phyloP scores from a whole-genome alignment of 108 stramenopile genomes.

The Stephanodiscus minutulus region DNA sequence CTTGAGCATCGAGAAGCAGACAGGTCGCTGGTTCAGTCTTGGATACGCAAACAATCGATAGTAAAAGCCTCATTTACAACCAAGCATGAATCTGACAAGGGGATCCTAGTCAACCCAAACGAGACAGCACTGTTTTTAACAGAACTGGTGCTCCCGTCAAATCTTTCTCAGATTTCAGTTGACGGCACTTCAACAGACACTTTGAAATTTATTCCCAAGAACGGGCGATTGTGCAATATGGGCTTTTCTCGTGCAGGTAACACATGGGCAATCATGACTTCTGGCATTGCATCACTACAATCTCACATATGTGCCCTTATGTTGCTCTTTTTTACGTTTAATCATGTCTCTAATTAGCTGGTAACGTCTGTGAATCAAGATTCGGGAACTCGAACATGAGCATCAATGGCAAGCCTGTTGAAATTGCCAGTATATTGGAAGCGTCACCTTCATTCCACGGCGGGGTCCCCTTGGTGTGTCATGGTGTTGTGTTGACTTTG shows the following conservation, averaged over 20 bases:
- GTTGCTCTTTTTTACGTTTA: not conserved
- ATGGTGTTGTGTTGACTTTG: conserved; percentile 57
- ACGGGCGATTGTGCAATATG: conserved; percentile 46
- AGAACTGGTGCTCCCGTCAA: conserved; percentile 37
- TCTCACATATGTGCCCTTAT: too few species aligned
- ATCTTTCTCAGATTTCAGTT: conserved; percentile 19
- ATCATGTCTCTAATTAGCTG: conserved; percentile 9
- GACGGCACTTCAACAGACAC: conserved; percentile 22
- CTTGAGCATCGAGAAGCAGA: conserved; percentile 17
- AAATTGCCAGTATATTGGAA: conserved; percentile 20
- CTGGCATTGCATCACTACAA: not conserved
- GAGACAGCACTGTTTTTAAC: conserved; percentile 36
- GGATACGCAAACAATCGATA: conserved; percentile 10
- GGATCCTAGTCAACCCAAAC: conserved; percentile 32
- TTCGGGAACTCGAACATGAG: conserved; percentile 9
- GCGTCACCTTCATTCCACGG: conserved; percentile 46
- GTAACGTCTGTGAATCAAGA: conserved; percentile 40
- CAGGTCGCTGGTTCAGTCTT: conserved; percentile 11
- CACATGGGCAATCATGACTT: not conserved
- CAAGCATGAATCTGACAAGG: not conserved
- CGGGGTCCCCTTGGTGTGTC: conserved; percentile 70
- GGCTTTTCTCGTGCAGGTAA: conserved; percentile 45
- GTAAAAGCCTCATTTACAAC: not conserved
- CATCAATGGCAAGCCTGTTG: conserved; percentile 39
- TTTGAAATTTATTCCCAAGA: conserved; percentile 38